These are phyloP conservation scores for Colletotrichum eleusines DNA, from an alignment of 2,329 filamentous ascomycete species.

Conservation along the genomic window DNA sequence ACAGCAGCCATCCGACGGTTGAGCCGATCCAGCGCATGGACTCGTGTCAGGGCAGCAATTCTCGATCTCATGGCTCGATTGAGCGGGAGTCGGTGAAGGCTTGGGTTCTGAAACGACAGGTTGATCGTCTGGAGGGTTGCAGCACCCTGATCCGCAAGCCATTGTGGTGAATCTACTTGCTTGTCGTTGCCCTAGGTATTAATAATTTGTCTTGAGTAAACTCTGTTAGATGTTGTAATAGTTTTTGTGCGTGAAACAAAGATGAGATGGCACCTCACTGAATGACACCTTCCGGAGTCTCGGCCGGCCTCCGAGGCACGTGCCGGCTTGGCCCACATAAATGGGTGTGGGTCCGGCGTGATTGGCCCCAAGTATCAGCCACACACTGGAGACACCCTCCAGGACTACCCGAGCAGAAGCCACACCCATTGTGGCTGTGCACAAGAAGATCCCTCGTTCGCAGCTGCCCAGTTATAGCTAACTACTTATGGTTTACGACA, in stretches of 20 bases:
- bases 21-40: neutral
- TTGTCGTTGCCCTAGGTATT: too few species aligned
- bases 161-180: neutral
- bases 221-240: neutral
- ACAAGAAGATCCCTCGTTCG: neutral
- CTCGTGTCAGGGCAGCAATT: neutral
- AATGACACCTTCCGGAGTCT: neutral
- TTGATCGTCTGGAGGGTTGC: conserved; percentile 11
- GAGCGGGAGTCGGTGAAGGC: neutral
- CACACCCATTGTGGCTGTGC: neutral
- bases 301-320: conserved; percentile 2
- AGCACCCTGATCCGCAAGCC: conserved; percentile 34
- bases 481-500: neutral
- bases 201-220: neutral
- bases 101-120: neutral
- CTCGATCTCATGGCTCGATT: neutral
- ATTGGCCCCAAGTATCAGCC: neutral
- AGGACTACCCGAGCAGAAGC: neutral
- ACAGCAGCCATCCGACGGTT: neutral
- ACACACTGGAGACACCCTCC: neutral
- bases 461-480: neutral
- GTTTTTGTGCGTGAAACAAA: neutral
- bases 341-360: neutral
- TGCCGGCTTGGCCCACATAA: neutral
- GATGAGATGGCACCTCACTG: neutral